These are phyloP conservation scores for Hypoxylon sp. DNA, from an alignment of 2,329 filamentous ascomycete genomes.

Conservation along the genomic window DNA sequence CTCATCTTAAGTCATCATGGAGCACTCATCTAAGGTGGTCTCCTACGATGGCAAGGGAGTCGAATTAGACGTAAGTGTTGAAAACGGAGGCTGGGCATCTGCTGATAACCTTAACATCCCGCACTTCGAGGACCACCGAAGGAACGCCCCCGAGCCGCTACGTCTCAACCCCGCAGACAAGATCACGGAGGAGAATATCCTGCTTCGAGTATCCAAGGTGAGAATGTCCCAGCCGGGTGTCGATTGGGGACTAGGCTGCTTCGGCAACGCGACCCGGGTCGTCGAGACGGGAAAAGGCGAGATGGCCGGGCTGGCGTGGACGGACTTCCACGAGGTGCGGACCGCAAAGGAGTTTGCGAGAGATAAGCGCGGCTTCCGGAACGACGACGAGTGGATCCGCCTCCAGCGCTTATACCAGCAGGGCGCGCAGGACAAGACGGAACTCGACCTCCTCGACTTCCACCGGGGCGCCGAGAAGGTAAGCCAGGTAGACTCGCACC, in stretches of 20 bases:
- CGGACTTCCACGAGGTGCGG: conserved; percentile 17
- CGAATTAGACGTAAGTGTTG: neutral
- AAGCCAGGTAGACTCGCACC: neutral
- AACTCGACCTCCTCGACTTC: conserved; percentile 16
- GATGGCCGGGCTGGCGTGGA: neutral
- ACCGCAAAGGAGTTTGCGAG: conserved; percentile 21
- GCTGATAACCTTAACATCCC: conserved; percentile 8
- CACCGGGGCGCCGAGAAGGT: neutral
- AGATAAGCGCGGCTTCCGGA: conserved; percentile 6
- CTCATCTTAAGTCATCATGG: neutral
- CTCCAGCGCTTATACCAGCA: conserved; percentile 11
- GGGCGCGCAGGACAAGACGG: conserved; percentile 5
- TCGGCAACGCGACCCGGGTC: conserved; percentile 26
- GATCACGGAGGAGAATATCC: conserved; percentile 14
- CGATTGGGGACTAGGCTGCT: conserved; percentile 40
- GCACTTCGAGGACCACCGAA: conserved; percentile 18
- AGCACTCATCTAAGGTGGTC: neutral
- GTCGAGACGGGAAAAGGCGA: conserved; percentile 29
- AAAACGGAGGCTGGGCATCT: conserved; percentile 31
- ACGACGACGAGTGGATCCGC: conserved; percentile 26
- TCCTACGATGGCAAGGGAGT: conserved; percentile 10
- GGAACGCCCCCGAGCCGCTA: conserved; percentile 11
- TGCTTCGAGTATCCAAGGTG: neutral
- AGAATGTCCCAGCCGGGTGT: conserved; percentile 16
- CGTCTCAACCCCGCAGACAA: neutral